phyloP scores from a whole-genome alignment of 768 basidiomycete genomes.

The Dendrothele bispora region DNA sequence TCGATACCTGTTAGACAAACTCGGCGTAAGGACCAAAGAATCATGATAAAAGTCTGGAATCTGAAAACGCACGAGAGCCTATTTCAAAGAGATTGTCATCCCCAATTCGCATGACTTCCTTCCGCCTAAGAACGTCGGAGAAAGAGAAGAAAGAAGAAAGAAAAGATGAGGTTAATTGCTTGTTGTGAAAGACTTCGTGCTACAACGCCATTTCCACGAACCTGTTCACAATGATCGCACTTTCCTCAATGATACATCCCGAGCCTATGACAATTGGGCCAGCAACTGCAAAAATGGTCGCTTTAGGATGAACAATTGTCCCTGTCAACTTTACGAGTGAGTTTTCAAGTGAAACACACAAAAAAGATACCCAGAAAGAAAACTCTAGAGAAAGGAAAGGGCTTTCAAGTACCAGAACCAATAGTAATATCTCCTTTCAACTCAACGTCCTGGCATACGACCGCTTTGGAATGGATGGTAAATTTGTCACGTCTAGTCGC shows the following conservation, averaged over 20 bases:
- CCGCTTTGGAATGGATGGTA: slow-evolving; percentile 86
- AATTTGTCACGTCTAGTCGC: slow-evolving; percentile 76
- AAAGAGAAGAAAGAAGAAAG: not conserved
- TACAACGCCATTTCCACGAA: slow-evolving; percentile 24
- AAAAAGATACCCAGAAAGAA: too few species aligned
- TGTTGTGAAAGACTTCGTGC: too few species aligned
- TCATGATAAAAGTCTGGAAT: too few species aligned
- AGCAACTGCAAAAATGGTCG: slow-evolving; percentile 87
- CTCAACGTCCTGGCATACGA: slow-evolving; percentile 93
- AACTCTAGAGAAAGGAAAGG: too few species aligned
- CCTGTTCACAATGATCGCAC: slow-evolving; percentile 88
- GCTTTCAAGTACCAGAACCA: slow-evolving; percentile 61
- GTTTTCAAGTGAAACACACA: not conserved
- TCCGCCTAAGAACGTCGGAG: slow-evolving; percentile 41
- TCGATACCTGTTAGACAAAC: slow-evolving; percentile 68
- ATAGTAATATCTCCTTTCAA: slow-evolving; percentile 94
- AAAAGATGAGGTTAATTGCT: too few species aligned
- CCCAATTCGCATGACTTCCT: slow-evolving; percentile 90
- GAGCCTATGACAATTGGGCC: slow-evolving; percentile 90
- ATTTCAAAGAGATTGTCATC: slow-evolving; percentile 95
- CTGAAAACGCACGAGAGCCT: slow-evolving; percentile 86
- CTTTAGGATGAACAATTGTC: slow-evolving; percentile 90
- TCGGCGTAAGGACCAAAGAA: too few species aligned
- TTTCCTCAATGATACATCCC: slow-evolving; percentile 91
- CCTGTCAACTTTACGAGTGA: slow-evolving; percentile 37